A percentile compares a stretch with the other conserved stretches of the same genome.
Evolutionary conservation across 2,329 filamentous ascomycete genomes (phyloP).

Genomic region (Graphium sp.): DNA sequence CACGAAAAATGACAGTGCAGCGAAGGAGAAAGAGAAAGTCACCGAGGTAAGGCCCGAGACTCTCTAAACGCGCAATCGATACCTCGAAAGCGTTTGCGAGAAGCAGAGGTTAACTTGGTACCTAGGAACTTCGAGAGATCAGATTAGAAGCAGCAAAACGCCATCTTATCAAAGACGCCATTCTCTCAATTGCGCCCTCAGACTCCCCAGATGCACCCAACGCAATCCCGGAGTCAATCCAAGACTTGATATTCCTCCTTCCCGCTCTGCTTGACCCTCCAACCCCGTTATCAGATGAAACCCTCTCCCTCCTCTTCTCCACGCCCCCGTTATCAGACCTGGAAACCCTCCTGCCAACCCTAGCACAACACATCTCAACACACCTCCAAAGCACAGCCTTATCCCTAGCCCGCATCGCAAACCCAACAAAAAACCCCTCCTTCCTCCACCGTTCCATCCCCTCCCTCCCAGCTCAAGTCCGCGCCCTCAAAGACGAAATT

Average conservation of each 20-base stretch:
- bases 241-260: conserved; percentile 30
- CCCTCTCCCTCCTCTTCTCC: conserved; percentile 26
- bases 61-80: too few relatives aligned
- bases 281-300: conserved; percentile 17
- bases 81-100: too few relatives aligned
- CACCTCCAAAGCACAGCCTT: conserved; percentile 31
- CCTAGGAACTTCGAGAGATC: conserved; percentile 29
- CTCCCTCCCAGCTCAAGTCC: conserved; percentile 22
- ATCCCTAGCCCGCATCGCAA: conserved; percentile 25
- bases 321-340: conserved; percentile 31
- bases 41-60: conserved; percentile 22
- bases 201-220: conserved; percentile 32
- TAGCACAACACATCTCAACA: conserved; percentile 28
- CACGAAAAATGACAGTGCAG: conserved; percentile 30
- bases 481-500: conserved; percentile 17
- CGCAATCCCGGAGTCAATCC: conserved; percentile 17
- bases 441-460: conserved; percentile 41
- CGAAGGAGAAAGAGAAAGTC: conserved; percentile 30
- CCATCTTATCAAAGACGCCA: conserved; percentile 31
- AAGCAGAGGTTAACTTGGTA: too few relatives aligned
- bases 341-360: conserved; percentile 25
- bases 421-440: conserved; percentile 31
- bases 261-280: conserved; percentile 25
- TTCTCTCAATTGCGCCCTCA: conserved; percentile 25
- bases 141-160: conserved; percentile 30